Base-by-base conservation (phyloP, 2,329 filamentous ascomycete genomes). In the Xylariaceae sp. region DNA sequence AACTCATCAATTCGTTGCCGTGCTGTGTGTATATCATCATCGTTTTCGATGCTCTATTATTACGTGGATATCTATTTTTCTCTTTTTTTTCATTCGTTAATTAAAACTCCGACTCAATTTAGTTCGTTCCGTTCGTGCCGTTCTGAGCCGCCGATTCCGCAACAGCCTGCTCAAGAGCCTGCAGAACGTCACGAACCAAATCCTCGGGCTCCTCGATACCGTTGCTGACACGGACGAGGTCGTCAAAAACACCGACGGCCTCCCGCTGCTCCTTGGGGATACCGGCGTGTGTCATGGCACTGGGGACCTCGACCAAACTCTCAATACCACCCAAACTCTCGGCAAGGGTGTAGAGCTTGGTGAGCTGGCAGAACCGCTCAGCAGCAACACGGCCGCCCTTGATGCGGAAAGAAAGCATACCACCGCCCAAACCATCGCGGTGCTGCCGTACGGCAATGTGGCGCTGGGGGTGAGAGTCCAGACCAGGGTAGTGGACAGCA, bases 371-470 rank as follows among this genome's bases (percentile, higher is more conserved):
- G 84, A 99, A 99, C 55, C 87, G 84, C 77, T 95, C 89, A 11
- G 94, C 94, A 0, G 93, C 93, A 51, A 82, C 82, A 70, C 91
- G 84, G 41, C 94, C 94, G 58, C 93, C 94, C 65, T 85, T 84
- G 74, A 99, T 90, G 66, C 94, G 88, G 86, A 99, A 99, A 60
- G 89, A 93, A 49, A 99, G 85, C 94, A 99, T 99, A 62, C 94
- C 94, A 67, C 94, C 94, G 61, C 94, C 94, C 83, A 97, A 88
- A 63, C 89, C 94, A 68, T 95, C 83, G 66, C 94, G 89, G 79
- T 99, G 94, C 79, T 99, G 94, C 78, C 90, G 91, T 70, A 87
- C 73, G 17, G 93, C 91, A 68, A 99, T 91, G 64, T 82, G 81
- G 68, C 91, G 87, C 72, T 97, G 91, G 5, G 89, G 88, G 77